phyloP scores from a whole-genome alignment of 2,329 filamentous ascomycete species.

The Fusarium sp. region DNA sequence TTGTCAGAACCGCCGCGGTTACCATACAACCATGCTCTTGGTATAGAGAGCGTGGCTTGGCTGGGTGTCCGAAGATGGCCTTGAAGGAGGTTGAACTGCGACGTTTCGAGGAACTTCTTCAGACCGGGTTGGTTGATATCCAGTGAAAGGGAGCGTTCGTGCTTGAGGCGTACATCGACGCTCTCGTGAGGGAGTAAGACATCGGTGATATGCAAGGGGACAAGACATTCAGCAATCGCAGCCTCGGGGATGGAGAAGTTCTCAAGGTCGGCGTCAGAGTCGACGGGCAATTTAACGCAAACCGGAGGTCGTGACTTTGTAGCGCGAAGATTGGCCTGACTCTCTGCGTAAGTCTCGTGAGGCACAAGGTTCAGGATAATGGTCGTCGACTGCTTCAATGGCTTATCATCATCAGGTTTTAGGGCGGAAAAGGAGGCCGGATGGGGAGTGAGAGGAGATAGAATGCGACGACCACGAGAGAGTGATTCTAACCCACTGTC shows the following conservation, averaged over 20 bases:
- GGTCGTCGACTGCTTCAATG: conserved; percentile 47
- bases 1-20: not conserved
- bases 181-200: conserved; percentile 61
- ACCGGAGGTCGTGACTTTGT: conserved; percentile 41
- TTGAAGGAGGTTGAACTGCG: conserved; percentile 61
- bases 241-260: conserved; percentile 50
- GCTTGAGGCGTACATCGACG: conserved; percentile 65
- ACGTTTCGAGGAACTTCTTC: conserved; percentile 60
- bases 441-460: conserved; percentile 64
- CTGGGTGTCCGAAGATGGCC: conserved; percentile 60
- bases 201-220: conserved; percentile 54
- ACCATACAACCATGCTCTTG: conserved; percentile 20
- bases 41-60: conserved; percentile 33
- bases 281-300: conserved; percentile 53
- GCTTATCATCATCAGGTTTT: conserved; percentile 51
- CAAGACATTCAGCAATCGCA: conserved; percentile 53
- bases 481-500: conserved; percentile 3
- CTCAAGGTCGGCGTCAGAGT: conserved; percentile 47
- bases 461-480: conserved; percentile 52
- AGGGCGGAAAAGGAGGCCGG: conserved; percentile 60
- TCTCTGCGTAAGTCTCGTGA: conserved; percentile 34
- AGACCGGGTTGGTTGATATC: conserved; percentile 55
- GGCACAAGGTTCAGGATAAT: conserved; percentile 65
- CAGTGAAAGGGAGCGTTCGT: conserved; percentile 57
- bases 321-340: not conserved